Conservation (phyloP, 257 asterid genomes). For the Nicotiana tabacum region DNA sequence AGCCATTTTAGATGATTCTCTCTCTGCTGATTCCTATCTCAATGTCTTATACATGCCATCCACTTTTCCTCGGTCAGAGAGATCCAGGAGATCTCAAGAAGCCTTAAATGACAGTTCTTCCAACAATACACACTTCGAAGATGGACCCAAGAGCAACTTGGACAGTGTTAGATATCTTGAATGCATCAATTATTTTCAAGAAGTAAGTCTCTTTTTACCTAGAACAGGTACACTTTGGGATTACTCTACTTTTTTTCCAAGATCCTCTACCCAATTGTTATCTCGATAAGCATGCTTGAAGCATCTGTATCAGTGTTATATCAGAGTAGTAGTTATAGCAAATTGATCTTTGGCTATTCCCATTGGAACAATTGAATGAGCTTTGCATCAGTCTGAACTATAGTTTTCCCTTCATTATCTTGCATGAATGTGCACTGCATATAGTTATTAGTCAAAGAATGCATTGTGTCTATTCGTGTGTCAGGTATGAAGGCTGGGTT, state of each 20-base stretch:
- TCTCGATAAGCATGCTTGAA: neutral
- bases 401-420: neutral
- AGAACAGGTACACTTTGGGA: neutral
- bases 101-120: constrained; percentile 50
- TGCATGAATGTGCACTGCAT: constrained; percentile 1
- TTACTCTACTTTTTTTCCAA: neutral
- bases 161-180: constrained; percentile 85
- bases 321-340: constrained; percentile 5
- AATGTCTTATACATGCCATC: constrained; percentile 94
- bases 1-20: constrained; percentile 90
- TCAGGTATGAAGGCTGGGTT: neutral
- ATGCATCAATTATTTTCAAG: constrained; percentile 79
- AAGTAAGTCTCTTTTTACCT: constrained; percentile 42
- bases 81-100: constrained; percentile 71
- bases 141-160: constrained; percentile 89
- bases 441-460: neutral
- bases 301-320: neutral
- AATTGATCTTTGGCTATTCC: neutral
- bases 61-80: constrained; percentile 90
- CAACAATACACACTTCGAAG: constrained; percentile 43
- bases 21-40: constrained; percentile 98
- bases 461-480: neutral
- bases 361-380: neutral
- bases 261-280: neutral
- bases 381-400: neutral